phyloP scores from a whole-genome alignment of 306 rosid species.

The Trifolium repens region DNA sequence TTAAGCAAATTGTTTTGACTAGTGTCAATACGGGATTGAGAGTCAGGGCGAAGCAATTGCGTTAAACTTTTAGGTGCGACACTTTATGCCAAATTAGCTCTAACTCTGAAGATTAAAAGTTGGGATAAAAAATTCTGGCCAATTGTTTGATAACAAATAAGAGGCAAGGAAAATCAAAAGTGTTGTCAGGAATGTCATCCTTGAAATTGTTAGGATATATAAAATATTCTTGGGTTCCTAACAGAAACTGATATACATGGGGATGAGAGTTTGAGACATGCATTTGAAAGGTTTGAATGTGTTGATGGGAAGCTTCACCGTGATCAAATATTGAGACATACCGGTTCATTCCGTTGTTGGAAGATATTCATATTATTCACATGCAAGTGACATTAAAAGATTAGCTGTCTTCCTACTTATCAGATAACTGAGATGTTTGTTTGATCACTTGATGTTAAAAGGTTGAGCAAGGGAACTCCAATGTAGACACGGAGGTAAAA shows the following conservation, averaged over 20 bases:
- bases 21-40: conserved; percentile 3
- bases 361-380: conserved; percentile 35
- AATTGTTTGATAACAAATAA: neutral
- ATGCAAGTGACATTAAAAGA: conserved; percentile 30
- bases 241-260: conserved; percentile 22
- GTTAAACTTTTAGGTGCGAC: conserved; percentile 10
- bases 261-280: conserved; percentile 24
- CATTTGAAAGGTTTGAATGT: conserved; percentile 42
- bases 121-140: conserved; percentile 17
- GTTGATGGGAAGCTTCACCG: conserved; percentile 6
- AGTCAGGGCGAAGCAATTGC: neutral
- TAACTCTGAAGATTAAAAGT: conserved; percentile 20
- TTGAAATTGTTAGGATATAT: too few relatives aligned
- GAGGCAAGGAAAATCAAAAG: neutral
- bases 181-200: neutral
- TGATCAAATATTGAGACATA: conserved; percentile 16
- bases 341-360: neutral
- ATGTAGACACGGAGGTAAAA: conserved; percentile 33
- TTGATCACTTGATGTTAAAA: conserved; percentile 24
- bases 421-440: conserved; percentile 15
- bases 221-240: too few relatives aligned
- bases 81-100: conserved; percentile 1
- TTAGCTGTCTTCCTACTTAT: conserved; percentile 25
- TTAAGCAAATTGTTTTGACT: neutral
- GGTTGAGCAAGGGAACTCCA: conserved; percentile 16